phyloP scores from a whole-genome alignment of 192 early-diverging fungal genomes.

The Gorgonomyces haynaldii region DNA sequence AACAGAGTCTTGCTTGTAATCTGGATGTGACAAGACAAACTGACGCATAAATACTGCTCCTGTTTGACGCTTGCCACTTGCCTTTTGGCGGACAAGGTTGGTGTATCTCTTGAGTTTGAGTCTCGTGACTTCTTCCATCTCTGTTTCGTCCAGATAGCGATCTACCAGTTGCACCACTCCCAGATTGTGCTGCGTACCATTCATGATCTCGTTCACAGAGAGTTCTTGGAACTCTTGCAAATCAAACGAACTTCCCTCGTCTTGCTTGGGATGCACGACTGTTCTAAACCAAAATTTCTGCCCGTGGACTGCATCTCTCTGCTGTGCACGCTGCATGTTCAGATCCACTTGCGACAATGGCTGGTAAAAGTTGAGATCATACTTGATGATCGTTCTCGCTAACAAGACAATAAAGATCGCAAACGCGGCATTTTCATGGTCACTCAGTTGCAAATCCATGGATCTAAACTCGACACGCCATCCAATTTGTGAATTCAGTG shows the following conservation, averaged over 20 bases:
- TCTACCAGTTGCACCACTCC: conserved; percentile 78
- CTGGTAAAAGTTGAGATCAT: conserved; percentile 90
- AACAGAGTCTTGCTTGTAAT: conserved; percentile 81
- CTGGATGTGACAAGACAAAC: conserved; percentile 76
- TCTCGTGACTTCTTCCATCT: conserved; percentile 58
- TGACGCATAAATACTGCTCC: conserved; percentile 81
- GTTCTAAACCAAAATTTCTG: conserved; percentile 82
- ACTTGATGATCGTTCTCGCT: conserved; percentile 74
- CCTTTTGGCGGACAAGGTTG: conserved; percentile 64
- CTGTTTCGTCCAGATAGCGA: conserved; percentile 67
- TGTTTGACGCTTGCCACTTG: conserved; percentile 74
- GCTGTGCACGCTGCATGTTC: conserved; percentile 85
- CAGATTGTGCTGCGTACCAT: conserved; percentile 53
- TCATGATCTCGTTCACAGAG: conserved; percentile 78
- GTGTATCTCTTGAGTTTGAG: conserved; percentile 62
- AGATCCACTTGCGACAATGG: conserved; percentile 90
- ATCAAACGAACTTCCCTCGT: conserved; percentile 6
- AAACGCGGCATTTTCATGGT: conserved; percentile 95
- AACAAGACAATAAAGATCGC: conserved; percentile 87
- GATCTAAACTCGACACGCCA: conserved; percentile 98
- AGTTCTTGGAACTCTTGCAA: neutral
- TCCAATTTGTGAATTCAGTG: conserved; percentile 76
- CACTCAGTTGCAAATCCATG: conserved; percentile 92
- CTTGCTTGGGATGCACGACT: neutral
- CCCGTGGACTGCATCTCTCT: conserved; percentile 63